These are phyloP conservation scores for Backusella luteola DNA, from an alignment of 192 early-diverging fungal genomes.

Conservation along the genomic window DNA sequence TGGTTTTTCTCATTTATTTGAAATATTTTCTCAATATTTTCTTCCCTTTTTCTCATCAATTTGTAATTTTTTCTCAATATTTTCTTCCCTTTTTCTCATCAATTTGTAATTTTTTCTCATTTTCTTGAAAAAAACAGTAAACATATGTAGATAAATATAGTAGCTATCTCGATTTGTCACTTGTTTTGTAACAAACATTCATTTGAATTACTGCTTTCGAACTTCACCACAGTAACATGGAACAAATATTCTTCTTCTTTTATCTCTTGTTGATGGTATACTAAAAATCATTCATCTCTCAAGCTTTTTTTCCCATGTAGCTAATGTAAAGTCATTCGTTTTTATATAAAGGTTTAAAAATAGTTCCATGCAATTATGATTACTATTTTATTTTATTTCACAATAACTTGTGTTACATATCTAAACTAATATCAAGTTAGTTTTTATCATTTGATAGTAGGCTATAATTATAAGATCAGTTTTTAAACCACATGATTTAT, in stretches of 20 bases:
- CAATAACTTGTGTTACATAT: not conserved
- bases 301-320: not conserved
- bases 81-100: no score
- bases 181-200: not conserved
- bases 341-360: not conserved
- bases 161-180: not conserved
- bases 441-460: not conserved
- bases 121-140: no score
- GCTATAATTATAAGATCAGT: not conserved
- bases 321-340: not conserved
- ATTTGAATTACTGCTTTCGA: no score
- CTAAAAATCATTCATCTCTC: not conserved
- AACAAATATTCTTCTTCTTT: no score
- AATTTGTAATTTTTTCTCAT: no score
- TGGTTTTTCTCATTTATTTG: no score
- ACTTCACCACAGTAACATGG: no score
- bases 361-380: not conserved
- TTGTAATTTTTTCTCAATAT: no score
- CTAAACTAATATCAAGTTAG: not conserved
- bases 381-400: not conserved
- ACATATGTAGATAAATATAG: not conserved
- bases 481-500: not conserved
- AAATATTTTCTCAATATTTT: no score
- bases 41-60: no score
- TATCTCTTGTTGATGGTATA: no score